Evolutionary conservation across 129 eudicot genomes (phyloP).

Genomic region (Tagetes patula): DNA sequence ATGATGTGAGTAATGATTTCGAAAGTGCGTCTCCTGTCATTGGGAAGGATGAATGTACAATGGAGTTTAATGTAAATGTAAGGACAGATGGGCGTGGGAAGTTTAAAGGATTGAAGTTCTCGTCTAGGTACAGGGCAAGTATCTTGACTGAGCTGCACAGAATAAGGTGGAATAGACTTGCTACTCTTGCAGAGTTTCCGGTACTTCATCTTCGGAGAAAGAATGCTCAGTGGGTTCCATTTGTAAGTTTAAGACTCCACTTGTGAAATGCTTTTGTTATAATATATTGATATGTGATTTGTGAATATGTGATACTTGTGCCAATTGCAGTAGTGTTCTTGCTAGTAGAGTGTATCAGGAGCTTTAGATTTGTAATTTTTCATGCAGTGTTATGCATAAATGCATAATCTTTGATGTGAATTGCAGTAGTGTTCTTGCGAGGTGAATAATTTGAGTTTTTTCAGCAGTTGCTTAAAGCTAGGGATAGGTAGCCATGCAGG

Average conservation of each 20-base stretch:
- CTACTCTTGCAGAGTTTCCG: conserved; percentile 66
- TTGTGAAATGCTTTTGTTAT: not conserved
- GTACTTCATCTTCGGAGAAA: conserved; percentile 89
- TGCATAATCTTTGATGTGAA: too few species aligned
- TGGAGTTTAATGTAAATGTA: conserved; percentile 75
- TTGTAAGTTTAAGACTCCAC: conserved; percentile 45
- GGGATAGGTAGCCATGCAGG: not conserved
- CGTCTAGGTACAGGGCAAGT: conserved; percentile 82
- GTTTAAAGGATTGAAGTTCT: conserved; percentile 69
- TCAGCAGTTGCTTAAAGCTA: not conserved
- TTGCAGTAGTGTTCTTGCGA: not conserved
- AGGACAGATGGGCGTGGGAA: conserved; percentile 94
- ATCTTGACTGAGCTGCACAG: conserved; percentile 87
- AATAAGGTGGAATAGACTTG: conserved; percentile 69
- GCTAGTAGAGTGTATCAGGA: not conserved
- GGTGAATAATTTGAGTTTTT: not conserved
- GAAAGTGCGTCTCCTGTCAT: conserved; percentile 73
- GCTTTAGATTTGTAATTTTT: not conserved
- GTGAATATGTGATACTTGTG: conserved; percentile 5
- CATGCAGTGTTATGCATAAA: not conserved
- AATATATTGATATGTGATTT: not conserved
- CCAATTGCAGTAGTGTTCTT: not conserved
- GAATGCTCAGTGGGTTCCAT: conserved; percentile 74
- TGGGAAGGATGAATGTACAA: conserved; percentile 78
- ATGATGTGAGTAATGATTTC: conserved; percentile 67